Base-by-base conservation (phyloP, 352 stramenopile genomes). In the Globisporangium heterothallicum region DNA sequence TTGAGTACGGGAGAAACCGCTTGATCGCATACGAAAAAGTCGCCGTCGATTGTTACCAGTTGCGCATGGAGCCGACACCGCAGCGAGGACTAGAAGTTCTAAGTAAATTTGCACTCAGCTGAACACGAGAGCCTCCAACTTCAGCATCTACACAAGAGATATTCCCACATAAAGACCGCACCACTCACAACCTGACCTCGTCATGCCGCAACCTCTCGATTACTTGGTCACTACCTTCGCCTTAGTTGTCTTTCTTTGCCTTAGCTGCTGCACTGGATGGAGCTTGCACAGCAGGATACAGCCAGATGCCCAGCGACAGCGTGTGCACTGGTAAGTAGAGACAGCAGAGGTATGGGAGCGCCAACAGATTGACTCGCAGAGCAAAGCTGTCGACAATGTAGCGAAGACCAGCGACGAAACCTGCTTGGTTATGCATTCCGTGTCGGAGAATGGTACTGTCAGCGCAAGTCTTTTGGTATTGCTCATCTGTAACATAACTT, bases 301-400 rank as follows among this genome's bases (percentile, higher is more conserved):
- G 14, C 65, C 62, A 86, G 42, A 90, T 65, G 12, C 46, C 66
- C 6, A 88, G 21, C 4, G 76, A 78, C 10, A 93, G 60, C 2
- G 72, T 86, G 58, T 93, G 79, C 4, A 86, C 65, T 2, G 74
- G 67, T 8, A 88, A 36, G 64, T 93, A 89, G 7, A 93, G 61
- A 26, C 66, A 79, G 44, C 67, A 88, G 24, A 79, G 29, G 49
- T 92, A 92, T 7, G 77, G 71, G 21, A 92, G 53, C 16, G 72
- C 71, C 6, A 93, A 51, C 42, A 84, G 35, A 38, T 88, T 87
- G 50, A 66, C 68, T 42, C 65, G 61, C 22, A 61, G 61, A 27
- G 59, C 49, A 56, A 86, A 89, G 54, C 74, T 73, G 22, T 77
- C 45, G n/a, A 78, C 67, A 21, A 69, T 40, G 48, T 72, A 75